Evolutionary conservation across 331 rosid species (phyloP).

Genomic region (Spiraea crenata): DNA sequence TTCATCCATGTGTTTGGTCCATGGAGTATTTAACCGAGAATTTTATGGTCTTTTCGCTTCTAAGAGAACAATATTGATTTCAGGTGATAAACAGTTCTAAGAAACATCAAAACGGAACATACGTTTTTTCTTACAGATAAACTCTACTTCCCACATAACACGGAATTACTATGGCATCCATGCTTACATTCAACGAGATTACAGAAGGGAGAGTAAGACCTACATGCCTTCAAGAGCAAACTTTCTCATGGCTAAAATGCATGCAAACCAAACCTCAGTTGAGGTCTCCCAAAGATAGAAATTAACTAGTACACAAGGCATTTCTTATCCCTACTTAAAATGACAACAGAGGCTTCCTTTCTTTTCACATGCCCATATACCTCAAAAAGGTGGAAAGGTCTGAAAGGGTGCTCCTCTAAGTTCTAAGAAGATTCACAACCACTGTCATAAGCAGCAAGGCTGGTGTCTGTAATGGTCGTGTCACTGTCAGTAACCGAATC

Average conservation of each 20-base stretch:
- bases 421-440: constrained; percentile 36
- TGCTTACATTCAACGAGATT: neutral
- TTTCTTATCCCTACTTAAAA: neutral
- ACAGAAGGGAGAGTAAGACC: neutral
- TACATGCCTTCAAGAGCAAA: neutral
- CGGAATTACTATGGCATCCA: neutral
- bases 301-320: neutral
- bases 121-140: no score
- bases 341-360: neutral
- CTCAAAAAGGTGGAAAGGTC: neutral
- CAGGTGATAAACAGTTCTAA: neutral
- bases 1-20: no score
- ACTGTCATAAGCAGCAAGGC: constrained; percentile 33
- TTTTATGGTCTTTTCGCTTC: no score
- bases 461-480: constrained; percentile 61
- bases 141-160: no score
- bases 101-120: neutral
- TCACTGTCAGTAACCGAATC: constrained; percentile 48
- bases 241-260: no score
- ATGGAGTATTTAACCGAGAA: no score
- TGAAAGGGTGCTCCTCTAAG: constrained; percentile 2
- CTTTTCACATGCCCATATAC: neutral
- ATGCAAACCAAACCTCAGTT: neutral
- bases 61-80: neutral
- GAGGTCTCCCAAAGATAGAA: neutral